Base-by-base conservation (phyloP, 129 eudicot genomes). In the Saussurea involucrata region DNA sequence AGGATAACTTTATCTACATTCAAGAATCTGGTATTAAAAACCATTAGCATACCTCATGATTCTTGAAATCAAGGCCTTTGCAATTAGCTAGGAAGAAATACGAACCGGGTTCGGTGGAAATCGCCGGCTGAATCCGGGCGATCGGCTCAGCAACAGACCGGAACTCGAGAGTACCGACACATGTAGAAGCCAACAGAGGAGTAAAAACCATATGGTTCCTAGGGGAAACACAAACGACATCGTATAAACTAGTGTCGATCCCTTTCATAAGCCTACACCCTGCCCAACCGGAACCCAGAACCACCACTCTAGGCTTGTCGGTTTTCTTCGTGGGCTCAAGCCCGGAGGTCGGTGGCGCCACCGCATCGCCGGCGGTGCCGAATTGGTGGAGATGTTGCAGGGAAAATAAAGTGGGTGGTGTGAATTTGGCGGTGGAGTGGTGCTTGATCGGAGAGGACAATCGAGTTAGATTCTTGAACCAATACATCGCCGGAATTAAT, bases 191-290 rank as follows among this genome's bases (percentile, higher is more conserved):
- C 66, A 95, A 79, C 24, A 95, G 70, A 32, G 98, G 99, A 1
- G 99, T 95, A 29, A 95, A 95, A 3, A 95, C 99, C 99, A 95
- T 95, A 85, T 95, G 99, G 42, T 95, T 95, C 76, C 99, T 87
- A 1, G 99, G 99, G 7, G 99, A 95, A 5, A 95, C 91, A 68
- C 97, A 91, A 22, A 95, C 99, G 72, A 95, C 84, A 65, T 95
- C 99, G 87, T 95, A 92, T 22, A 80, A 18, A 29, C 80, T 82
- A 0, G 96, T 88, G 22, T 95, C 97, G 36, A 95, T 95, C 37
- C 88, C 97, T 80, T 95, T 95, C 83, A 95, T 83, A n/a, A 95
- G 82, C 86, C 99, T 86, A 78, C 92, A 89, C 20, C 96, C 99
- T 13, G 97, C 97, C 99, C 99, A 95, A 2, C 99, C 99, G 24